Conservation (phyloP, 257 asterid species). For the Solanum chmielewskii region DNA sequence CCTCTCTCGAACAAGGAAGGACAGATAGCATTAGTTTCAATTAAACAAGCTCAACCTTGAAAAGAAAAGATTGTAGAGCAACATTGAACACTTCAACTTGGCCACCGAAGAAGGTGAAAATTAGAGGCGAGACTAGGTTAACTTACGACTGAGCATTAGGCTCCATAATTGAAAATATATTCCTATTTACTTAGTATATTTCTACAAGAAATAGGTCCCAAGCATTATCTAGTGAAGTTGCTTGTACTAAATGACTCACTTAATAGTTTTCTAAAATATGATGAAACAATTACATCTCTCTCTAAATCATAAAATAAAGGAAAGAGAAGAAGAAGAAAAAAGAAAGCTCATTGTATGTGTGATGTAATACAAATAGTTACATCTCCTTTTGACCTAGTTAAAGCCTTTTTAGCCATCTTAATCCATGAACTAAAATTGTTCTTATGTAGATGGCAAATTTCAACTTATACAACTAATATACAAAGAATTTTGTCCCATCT, state of each 20-base stretch:
- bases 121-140: background rate
- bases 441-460: background rate
- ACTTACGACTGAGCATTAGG: background rate
- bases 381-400: background rate
- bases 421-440: background rate
- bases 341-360: background rate
- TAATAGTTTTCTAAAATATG: background rate
- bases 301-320: background rate
- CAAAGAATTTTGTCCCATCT: conserved; percentile 8
- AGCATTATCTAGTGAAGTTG: background rate
- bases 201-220: background rate
- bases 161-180: background rate
- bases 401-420: background rate
- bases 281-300: background rate
- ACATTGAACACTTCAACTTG: background rate
- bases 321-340: background rate
- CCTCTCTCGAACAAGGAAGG: background rate
- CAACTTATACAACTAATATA: background rate
- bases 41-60: background rate
- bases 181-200: background rate
- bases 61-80: background rate
- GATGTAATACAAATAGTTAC: background rate
- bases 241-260: background rate
- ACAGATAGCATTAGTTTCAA: background rate
- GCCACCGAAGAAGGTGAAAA: background rate